These are phyloP conservation scores for Ustilago bromivora DNA, from an alignment of 1,284 basidiomycete genomes.

Conservation along the genomic window DNA sequence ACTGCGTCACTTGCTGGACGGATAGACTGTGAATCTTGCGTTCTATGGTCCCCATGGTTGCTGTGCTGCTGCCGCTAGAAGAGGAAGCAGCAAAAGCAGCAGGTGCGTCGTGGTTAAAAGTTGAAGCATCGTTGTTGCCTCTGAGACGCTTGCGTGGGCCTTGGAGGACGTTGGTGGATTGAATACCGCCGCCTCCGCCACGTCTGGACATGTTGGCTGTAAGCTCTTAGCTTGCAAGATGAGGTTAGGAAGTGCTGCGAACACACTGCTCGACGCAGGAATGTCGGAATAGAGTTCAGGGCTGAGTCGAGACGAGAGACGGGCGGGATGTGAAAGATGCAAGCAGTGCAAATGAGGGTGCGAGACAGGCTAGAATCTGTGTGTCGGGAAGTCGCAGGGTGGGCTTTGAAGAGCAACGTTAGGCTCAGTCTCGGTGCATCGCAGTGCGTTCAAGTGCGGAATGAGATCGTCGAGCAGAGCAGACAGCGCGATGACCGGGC, in stretches of 20 bases:
- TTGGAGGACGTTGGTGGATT: slow-evolving; percentile 51
- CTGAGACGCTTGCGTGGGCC: slow-evolving; percentile 56
- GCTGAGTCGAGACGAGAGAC: background rate
- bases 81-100: slow-evolving; percentile 11
- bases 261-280: no score
- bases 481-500: no score
- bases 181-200: slow-evolving; percentile 28
- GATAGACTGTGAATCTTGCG: slow-evolving; percentile 41
- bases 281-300: no score
- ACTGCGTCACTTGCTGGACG: slow-evolving; percentile 27
- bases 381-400: background rate
- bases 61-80: slow-evolving; percentile 14
- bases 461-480: background rate
- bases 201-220: slow-evolving; percentile 35
- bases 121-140: slow-evolving; percentile 28
- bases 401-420: background rate
- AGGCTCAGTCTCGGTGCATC: slow-evolving; percentile 3
- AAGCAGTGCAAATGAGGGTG: background rate
- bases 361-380: no score
- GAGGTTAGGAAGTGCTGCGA: no score
- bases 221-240: background rate
- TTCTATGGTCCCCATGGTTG: slow-evolving; percentile 41
- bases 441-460: background rate
- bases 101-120: slow-evolving; percentile 18
- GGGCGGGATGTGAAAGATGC: background rate